Evolutionary conservation across 345 rosid genomes (phyloP).

Genomic region (Sapria himalayana): DNA sequence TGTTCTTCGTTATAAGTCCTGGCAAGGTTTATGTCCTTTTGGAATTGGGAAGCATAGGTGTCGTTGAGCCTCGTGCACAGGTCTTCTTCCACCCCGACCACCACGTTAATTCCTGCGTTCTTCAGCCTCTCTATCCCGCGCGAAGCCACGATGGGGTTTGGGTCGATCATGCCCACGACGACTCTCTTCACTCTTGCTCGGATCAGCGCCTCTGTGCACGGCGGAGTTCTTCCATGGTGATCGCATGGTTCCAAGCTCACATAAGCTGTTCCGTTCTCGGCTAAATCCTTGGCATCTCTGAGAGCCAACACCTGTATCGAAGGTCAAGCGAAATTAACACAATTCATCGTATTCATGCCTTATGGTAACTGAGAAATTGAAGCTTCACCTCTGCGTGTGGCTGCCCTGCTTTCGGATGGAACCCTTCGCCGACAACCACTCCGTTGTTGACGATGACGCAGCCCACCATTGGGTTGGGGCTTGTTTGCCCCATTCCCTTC

Average conservation of each 20-base stretch:
- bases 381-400: slow-evolving; percentile 90
- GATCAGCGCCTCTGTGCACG: slow-evolving; percentile 66
- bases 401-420: slow-evolving; percentile 91
- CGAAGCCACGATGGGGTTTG: slow-evolving; percentile 77
- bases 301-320: slow-evolving; percentile 60
- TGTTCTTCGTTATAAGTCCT: too few species aligned
- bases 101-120: slow-evolving; percentile 50
- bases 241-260: slow-evolving; percentile 91
- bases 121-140: slow-evolving; percentile 37
- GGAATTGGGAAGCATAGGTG: too few species aligned
- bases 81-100: slow-evolving; percentile 50
- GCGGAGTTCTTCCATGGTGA: slow-evolving; percentile 84
- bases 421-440: slow-evolving; percentile 70
- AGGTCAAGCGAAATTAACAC: too few species aligned
- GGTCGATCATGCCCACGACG: slow-evolving; percentile 73
- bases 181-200: slow-evolving; percentile 67
- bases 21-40: too few species aligned
- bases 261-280: slow-evolving; percentile 64
- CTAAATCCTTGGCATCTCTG: slow-evolving; percentile 57
- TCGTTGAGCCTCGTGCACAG: slow-evolving; percentile 68
- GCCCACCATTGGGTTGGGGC: slow-evolving; percentile 94
- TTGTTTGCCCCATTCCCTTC: slow-evolving; percentile 55
- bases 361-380: not conserved
- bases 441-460: slow-evolving; percentile 85
- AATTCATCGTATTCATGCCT: too few species aligned